Conservation (phyloP, 2,329 filamentous ascomycete species). For the Nigrospora sphaerica region DNA sequence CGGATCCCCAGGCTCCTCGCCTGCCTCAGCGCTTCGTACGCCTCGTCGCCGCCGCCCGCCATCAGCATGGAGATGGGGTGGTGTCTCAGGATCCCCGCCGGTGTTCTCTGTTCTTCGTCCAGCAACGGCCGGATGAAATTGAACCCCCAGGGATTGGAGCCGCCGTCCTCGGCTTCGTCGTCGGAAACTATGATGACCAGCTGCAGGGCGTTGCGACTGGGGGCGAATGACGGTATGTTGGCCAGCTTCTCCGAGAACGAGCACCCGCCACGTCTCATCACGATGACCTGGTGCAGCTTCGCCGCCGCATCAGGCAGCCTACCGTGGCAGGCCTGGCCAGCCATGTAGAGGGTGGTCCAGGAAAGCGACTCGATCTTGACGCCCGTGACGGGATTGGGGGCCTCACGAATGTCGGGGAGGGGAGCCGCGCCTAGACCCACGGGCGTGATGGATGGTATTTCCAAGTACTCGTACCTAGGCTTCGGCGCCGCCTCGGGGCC, state of each 20-base stretch:
- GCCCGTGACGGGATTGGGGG: slow-evolving; percentile 33
- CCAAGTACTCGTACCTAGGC: slow-evolving; percentile 31
- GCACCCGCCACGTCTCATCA: slow-evolving; percentile 77
- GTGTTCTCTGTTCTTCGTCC: slow-evolving; percentile 66
- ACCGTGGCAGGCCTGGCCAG: slow-evolving; percentile 59
- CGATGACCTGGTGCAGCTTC: slow-evolving; percentile 65
- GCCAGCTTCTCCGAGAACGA: slow-evolving; percentile 75
- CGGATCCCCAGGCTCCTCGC: slow-evolving; percentile 68
- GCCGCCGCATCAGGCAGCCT: slow-evolving; percentile 43
- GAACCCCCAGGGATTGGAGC: slow-evolving; percentile 14
- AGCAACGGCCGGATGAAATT: slow-evolving; percentile 57
- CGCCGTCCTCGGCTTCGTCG: slow-evolving; percentile 34
- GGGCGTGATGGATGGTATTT: slow-evolving; percentile 47
- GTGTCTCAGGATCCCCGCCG: slow-evolving; percentile 59
- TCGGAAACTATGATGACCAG: slow-evolving; percentile 73
- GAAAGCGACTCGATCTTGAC: slow-evolving; percentile 39
- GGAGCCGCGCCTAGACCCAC: slow-evolving; percentile 57
- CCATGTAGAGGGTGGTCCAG: slow-evolving; percentile 67
- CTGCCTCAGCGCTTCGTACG: slow-evolving; percentile 54
- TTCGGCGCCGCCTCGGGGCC: slow-evolving; percentile 23
- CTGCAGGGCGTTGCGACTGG: slow-evolving; percentile 56
- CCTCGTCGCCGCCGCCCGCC: slow-evolving; percentile 63
- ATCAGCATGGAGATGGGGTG: slow-evolving; percentile 78
- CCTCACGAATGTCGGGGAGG: slow-evolving; percentile 57
- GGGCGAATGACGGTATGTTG: slow-evolving; percentile 74